Evolutionary conservation across 2,329 filamentous ascomycete species (phyloP), one percentile per base, ranked within the genome.

Genomic region (Stagonosporopsis cucurbitacearum): DNA sequence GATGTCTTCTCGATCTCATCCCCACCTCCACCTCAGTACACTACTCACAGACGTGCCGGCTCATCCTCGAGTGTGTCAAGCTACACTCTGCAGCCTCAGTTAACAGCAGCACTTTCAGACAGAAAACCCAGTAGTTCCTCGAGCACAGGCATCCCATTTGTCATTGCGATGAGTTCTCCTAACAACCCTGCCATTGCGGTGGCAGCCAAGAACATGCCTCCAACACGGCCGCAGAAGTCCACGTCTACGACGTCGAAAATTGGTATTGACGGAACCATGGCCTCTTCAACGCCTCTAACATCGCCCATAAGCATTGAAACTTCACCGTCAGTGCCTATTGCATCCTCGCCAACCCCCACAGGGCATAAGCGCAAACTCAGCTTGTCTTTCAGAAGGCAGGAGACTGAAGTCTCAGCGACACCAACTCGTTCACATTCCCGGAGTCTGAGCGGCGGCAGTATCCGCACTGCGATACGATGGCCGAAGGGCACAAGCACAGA

Each of bases 181-280:
- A 67, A 71, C 28, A 72, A 72, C 36, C 68, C 70, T 1, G 65
- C 67, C 2, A 61, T 71, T 6, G 64, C 66, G 3, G 46, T 62
- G 3, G 63, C 67, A n/a, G 57, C 59, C 8, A 54, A 60, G 11
- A 45, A 48, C 26, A 52, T 64, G 35, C 55, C 64, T 15, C 60
- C 63, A 12, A 62, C 58, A 5, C 60, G 62, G 2, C 65, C 63
- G 15, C 54, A 62, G 25, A 64, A 43, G 40, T 56, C 52, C 26
- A 49, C 39, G 4, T 50, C 63, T 2, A 52, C 60, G 8, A 64
- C 58, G 4, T 65, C 64, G 11, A 46, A 63, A 25, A 51, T 58
- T n/a, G 68, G 70, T 11, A 50, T 73, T 2, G 67, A 66, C 19
- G 70, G 69, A 7, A 75, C 70, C 1, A 73, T 72, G 67, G 67